Evolutionary conservation across 2,329 filamentous ascomycete genomes (phyloP), one percentile per base, ranked within the genome.

Genomic region (Hypoxylon sp.): DNA sequence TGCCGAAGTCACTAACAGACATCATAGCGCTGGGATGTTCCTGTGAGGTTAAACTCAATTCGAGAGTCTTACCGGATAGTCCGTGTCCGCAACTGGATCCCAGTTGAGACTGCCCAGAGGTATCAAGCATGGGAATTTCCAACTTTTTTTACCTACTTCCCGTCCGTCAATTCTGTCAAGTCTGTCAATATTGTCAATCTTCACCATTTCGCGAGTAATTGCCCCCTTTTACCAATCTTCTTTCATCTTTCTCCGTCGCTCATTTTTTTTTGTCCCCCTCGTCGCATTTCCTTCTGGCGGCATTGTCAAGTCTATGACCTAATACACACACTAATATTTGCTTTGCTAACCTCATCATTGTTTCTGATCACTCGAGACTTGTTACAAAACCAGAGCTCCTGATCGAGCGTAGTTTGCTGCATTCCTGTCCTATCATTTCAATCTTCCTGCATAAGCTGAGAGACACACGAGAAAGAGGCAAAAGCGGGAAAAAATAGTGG

Each of bases 371-470:
- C 57, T 55, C 52, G 67, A 66, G 42, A 63, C 67, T 69, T 69
- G 60, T 61, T 57, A 44, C 59, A 61, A 61, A 62, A 62, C 63
- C 65, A 58, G n/a, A 60, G 26, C 50, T 59, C 63, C 51, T 59
- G 66, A 57, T 26, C 51, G 63, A 48, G 54, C 54, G 54, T 63
- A 54, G 55, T 64, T 63, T 65, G 63, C 67, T 69, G 61, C 69
- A 70, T 69, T 72, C 66, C 72, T 74, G 59, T 65, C 74, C 73
- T 76, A 70, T 72, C 72, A 61, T 71, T 68, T 66, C 26, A 29
- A 50, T 61, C 44, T 59, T 59, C 26, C 51, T 66, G 60, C 67
- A 69, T 66, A 70, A 67, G 65, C 59, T 70, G 51, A 71, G 69
- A 69, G 67, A 67, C 62, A 67, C 62, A 60, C 46, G 55, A 63